Evolutionary conservation across 345 rosid genomes (phyloP), one percentile per base, ranked within the genome.

Genomic region (Citrus inodora): DNA sequence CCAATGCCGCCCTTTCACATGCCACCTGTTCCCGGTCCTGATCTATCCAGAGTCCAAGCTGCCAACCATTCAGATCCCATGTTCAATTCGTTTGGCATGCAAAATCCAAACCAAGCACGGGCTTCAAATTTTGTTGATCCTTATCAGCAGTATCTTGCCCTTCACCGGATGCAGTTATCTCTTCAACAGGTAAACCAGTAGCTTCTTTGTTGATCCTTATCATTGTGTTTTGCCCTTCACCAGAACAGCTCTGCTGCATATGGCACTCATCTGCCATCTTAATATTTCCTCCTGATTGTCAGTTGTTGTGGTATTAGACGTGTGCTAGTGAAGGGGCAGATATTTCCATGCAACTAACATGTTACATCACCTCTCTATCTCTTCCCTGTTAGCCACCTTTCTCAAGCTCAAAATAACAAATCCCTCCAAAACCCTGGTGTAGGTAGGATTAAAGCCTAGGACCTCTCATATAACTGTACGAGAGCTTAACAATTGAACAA

Each of bases 141-240:
- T 64, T 92, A 88, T 82, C 96, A 88, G 75, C 97, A 89, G 77
- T 93, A 82, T 73, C 80, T 87, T 48, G 82, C 84, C 75, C 86
- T 88, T 70, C 92, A 84, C 60, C 93, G 83, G 25, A 78, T 86
- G 87, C 98, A 88, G 58, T 51, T 86, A 62, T 91, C 88, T 64
- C 83, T 40, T 76, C 82, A 80, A 75, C 96, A 89, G 92, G 97
- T 93, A 83, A 30, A 24, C 32, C 8, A 21, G 72, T 32, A 71
- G 19, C 53, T 48, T 66, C 67, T 70, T 51, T 53, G 51, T 46
- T 46, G 51, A 13, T 46, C 51, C 51, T 46, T 46, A 46, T 46
- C 17, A 46, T 3, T 46, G 51, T 13, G 14, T 11, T 70, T 30
- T 75, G 33, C 24, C 25, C 14, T 35, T 59, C 2, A n/a, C 17